Evolutionary conservation across 2,329 filamentous ascomycete species (phyloP), one percentile per base, ranked within the genome.

Genomic region (Epichloe uncinata): DNA sequence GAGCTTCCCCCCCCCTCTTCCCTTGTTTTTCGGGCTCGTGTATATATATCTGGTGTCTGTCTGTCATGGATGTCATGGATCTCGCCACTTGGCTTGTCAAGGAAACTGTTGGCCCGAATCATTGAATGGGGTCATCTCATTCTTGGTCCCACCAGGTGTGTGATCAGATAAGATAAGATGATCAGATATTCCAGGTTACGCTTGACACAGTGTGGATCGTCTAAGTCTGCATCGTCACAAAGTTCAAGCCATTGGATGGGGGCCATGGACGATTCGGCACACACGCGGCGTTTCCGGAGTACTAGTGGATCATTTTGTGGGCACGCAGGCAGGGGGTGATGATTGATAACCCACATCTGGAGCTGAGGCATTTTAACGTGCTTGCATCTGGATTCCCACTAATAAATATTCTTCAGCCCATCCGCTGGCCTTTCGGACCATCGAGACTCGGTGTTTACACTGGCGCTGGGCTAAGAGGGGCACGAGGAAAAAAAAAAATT

Each of bases 121-220:
- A 9, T 18, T 40, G n/a, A 8, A 9, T 40, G 5, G 13, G 37
- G 7, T 38, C 13, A n/a, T 38, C 5, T 16, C 9, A 38, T 2
- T 2, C n/a, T 40, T 4, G 7, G n/a, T 40, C 15, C 37, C 18
- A 4, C 37, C n/a, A 18, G 8, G n/a, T 11, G n/a, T 18, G n/a
- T 9, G 37, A 45, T 45, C 30, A 45, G 42, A 45, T 45, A 45
- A 45, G 42, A 45, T 45, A 45, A 45, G 42, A 36, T 45, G 34
- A 45, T 45, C 44, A 37, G 26, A 45, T 20, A 15, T 37, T 35
- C 20, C 44, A 20, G 2, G 16, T 22, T 16, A 42, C 13, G 8
- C 8, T 3, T 42, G 12, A 13, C 40, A 42, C 40, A 42, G 9
- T 42, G 40, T 42, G 40, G 40, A 26, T 13, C 18, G 18, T 45